These are phyloP conservation scores for Laguncularia racemosa DNA, from an alignment of 345 rosid genomes.

Conservation along the genomic window DNA sequence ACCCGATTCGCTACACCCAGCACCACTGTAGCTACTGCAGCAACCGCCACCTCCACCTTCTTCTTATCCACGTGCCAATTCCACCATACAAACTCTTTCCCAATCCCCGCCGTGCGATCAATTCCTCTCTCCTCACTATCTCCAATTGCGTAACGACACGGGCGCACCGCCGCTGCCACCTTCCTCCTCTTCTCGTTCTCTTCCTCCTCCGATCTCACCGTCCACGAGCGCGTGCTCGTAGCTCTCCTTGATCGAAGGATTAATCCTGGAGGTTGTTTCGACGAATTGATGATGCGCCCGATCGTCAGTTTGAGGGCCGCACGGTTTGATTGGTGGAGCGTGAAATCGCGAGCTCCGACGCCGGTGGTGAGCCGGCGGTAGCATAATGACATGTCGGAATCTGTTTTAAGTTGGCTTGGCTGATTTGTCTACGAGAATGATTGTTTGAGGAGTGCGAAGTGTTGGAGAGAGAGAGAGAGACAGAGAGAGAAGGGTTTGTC, in stretches of 20 bases:
- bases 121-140: slow-evolving; percentile 20
- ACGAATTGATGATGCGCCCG: not conserved
- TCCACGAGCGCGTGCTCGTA: slow-evolving; percentile 1
- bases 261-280: slow-evolving; percentile 13
- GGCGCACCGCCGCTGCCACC: slow-evolving; percentile 19
- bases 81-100: slow-evolving; percentile 18
- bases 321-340: slow-evolving; percentile 13
- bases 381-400: slow-evolving; percentile 42
- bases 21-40: slow-evolving; percentile 66
- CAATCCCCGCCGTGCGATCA: slow-evolving; percentile 22
- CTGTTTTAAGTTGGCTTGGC: not conserved
- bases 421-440: not conserved
- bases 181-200: slow-evolving; percentile 32
- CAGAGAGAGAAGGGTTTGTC: not conserved
- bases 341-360: slow-evolving; percentile 9
- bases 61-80: slow-evolving; percentile 28
- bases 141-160: slow-evolving; percentile 32
- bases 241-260: slow-evolving; percentile 28
- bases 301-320: not conserved
- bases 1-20: slow-evolving; percentile 90
- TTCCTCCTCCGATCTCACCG: not conserved
- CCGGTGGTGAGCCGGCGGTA: slow-evolving; percentile 38
- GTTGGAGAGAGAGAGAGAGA: not conserved
- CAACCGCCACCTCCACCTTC: slow-evolving; percentile 47
- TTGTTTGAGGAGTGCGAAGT: no score